Base-by-base conservation (phyloP, 257 asterid genomes). In the Solanum peruvianum region DNA sequence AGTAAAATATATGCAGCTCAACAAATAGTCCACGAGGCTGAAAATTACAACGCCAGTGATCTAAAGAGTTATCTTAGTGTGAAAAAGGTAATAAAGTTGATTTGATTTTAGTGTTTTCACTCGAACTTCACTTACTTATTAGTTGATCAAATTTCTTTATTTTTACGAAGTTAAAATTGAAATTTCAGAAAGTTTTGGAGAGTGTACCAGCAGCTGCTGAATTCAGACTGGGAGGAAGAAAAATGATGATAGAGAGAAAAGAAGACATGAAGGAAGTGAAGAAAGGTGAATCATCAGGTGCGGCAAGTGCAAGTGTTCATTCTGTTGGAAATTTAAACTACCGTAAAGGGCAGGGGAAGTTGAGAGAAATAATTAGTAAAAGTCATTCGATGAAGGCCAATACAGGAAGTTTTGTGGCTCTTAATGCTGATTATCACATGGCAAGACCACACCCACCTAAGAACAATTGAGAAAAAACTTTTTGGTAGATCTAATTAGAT, bases 371-470 rank as follows among this genome's bases (percentile, higher is more conserved):
- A 84, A 80, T 0, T 37, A 73, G 60, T 80, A 52, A 20, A 60
- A 10, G 11, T 11, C 67, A 71, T 66, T 85, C 21, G 10, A 3
- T 29, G 87, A 91, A 91, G 86, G 86, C 85, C 73, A 91, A 89
- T 78, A 37, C 62, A 81, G 91, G 89, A 1, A 78, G 87, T 85
- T 87, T 90, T 31, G 88, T 90, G 91, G 95, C 92, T 88, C 90
- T 93, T 14, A 90, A 89, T 86, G 90, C 93, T 58, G 98, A 95
- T 92, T 95, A 95, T 90, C 93, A 91, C 44, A 47, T 91, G 58
- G 90, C 97, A 23, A 92, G 86, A 85, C 82, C 93, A 2, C 98
- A 95, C 45, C 98, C 98, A 37, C 97, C 98, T 47, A 91, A 85
- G 91, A 93, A 94, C 87, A 94, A 94, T 37, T 37, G 39, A 37